Conservation (phyloP, 441 rosid species). For the Flueggea neowawraea region DNA sequence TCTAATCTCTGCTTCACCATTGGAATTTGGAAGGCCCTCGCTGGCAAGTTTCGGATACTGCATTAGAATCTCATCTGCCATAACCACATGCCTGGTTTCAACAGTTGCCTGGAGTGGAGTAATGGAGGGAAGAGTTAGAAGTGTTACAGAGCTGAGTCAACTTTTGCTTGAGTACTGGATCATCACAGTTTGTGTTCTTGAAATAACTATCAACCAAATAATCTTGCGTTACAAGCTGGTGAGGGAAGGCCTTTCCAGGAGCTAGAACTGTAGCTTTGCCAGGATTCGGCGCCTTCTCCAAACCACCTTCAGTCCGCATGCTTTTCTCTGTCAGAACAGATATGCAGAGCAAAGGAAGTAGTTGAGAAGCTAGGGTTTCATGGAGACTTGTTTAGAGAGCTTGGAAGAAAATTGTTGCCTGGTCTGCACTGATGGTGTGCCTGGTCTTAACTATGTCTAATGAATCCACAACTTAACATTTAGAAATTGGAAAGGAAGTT, state of each 20-base stretch:
- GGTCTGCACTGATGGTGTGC: neutral
- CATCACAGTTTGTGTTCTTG: constrained; percentile 86
- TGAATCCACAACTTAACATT: no score
- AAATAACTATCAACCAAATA: constrained; percentile 91
- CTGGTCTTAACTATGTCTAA: neutral
- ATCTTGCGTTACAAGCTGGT: constrained; percentile 96
- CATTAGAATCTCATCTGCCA: constrained; percentile 87
- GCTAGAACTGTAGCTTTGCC: constrained; percentile 89
- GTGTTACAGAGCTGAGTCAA: constrained; percentile 76
- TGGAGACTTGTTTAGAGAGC: constrained; percentile 23
- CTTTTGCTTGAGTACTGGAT: constrained; percentile 86
- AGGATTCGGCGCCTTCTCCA: constrained; percentile 31
- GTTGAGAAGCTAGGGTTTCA: constrained; percentile 49
- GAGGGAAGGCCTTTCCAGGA: constrained; percentile 91
- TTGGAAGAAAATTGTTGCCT: constrained; percentile 40
- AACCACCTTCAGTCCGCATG: constrained; percentile 48
- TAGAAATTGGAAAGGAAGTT: no score
- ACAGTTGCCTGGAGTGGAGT: constrained; percentile 82
- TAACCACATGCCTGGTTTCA: constrained; percentile 93
- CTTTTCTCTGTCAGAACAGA: constrained; percentile 1
- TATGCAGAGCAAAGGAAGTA: constrained; percentile 14
- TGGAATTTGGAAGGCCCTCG: constrained; percentile 56
- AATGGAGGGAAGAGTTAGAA: neutral
- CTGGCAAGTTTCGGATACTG: constrained; percentile 84
- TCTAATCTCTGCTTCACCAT: constrained; percentile 74